Evolutionary conservation across 352 stramenopile species (phyloP).

Genomic region (Phytophthora sp.): DNA sequence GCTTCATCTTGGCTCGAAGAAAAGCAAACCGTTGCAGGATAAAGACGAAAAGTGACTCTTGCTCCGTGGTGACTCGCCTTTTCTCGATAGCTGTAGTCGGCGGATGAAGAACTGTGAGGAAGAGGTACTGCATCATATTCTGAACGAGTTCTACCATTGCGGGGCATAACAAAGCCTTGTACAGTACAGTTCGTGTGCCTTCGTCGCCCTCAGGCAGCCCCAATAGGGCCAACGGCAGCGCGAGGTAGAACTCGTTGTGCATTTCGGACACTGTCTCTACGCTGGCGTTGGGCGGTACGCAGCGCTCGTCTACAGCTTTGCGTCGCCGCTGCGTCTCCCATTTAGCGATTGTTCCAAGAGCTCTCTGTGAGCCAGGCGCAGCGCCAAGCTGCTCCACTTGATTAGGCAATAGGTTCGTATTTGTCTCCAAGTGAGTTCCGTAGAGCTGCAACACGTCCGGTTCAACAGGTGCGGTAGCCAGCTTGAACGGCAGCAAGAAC

Average conservation of each 20-base stretch:
- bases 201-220: slow-evolving; percentile 44
- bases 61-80: slow-evolving; percentile 9
- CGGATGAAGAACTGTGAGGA: slow-evolving; percentile 47
- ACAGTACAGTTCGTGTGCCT: slow-evolving; percentile 33
- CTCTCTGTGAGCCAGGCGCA: slow-evolving; percentile 12
- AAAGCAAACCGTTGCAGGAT: slow-evolving; percentile 44
- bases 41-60: slow-evolving; percentile 54
- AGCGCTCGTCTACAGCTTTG: slow-evolving; percentile 57
- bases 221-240: slow-evolving; percentile 52
- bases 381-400: slow-evolving; percentile 1
- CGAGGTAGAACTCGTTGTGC: slow-evolving; percentile 51
- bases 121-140: slow-evolving; percentile 44
- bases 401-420: slow-evolving; percentile 16
- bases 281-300: slow-evolving; percentile 34
- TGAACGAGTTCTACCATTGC: slow-evolving; percentile 50
- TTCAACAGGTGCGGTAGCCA: slow-evolving; percentile 35
- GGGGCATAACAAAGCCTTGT: slow-evolving; percentile 32
- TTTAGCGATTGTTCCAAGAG: slow-evolving; percentile 31
- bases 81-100: neutral
- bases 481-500: slow-evolving; percentile 73
- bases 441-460: slow-evolving; percentile 56
- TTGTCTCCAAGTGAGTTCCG: slow-evolving; percentile 37
- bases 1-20: slow-evolving; percentile 33
- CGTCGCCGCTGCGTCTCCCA: slow-evolving; percentile 46
- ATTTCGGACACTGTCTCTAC: slow-evolving; percentile 46